Evolutionary conservation across 345 rosid genomes (phyloP).

Genomic region (Angophora floribunda): DNA sequence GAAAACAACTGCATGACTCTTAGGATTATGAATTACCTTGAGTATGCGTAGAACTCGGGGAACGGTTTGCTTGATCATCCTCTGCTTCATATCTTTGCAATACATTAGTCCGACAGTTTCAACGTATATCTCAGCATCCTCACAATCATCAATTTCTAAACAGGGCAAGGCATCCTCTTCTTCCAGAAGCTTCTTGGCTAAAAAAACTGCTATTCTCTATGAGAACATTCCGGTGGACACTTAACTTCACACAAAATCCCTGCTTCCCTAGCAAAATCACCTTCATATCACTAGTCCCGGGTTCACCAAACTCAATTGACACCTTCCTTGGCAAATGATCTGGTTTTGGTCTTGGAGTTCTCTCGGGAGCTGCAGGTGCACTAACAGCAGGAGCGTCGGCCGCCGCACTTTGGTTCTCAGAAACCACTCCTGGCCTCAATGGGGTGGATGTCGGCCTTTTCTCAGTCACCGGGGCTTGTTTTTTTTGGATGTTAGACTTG

Average conservation of each 20-base stretch:
- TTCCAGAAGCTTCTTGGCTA: conserved; percentile 57
- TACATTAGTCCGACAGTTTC: conserved; percentile 97
- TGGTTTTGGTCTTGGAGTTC: conserved; percentile 54
- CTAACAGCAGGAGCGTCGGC: conserved; percentile 22
- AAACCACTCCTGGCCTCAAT: conserved; percentile 33
- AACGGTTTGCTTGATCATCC: conserved; percentile 85
- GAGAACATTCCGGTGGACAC: conserved; percentile 73
- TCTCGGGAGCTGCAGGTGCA: conserved; percentile 41
- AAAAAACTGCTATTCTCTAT: conserved; percentile 65
- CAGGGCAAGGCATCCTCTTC: conserved; percentile 46
- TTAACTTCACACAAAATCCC: conserved; percentile 89
- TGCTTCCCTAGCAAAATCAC: conserved; percentile 84
- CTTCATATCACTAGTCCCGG: conserved; percentile 81
- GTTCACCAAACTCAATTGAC: conserved; percentile 90
- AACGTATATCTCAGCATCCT: conserved; percentile 85
- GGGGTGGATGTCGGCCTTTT: conserved; percentile 44
- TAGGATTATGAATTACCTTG: conserved; percentile 42
- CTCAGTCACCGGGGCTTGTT: conserved; percentile 35
- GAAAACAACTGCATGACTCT: background rate
- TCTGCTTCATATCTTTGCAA: conserved; percentile 93
- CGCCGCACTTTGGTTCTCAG: conserved; percentile 35
- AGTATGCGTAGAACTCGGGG: conserved; percentile 78
- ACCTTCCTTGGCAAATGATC: conserved; percentile 87
- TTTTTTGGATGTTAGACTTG: conserved; percentile 35
- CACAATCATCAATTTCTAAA: conserved; percentile 76